phyloP scores from a whole-genome alignment of 1,284 basidiomycete genomes.

The Austroboletus olivaceoglutinosus region DNA sequence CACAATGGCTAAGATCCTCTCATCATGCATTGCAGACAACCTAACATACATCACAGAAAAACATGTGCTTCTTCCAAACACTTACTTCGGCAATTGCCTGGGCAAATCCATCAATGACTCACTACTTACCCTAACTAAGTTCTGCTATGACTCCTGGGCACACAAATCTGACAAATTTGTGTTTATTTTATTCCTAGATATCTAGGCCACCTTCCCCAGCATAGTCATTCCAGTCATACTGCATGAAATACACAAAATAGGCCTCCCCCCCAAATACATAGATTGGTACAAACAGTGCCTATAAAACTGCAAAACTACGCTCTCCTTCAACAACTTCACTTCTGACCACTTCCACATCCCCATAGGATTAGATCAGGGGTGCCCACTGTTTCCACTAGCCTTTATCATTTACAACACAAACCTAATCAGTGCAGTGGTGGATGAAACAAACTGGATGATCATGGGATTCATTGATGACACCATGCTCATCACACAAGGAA shows the following conservation, averaged over 20 bases:
- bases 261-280: not conserved
- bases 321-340: not conserved
- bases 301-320: not conserved
- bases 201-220: not conserved
- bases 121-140: not conserved
- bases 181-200: not conserved
- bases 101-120: not conserved
- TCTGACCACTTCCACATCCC: not conserved
- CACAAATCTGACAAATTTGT: not conserved
- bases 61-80: not conserved
- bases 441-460: not conserved
- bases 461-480: not conserved
- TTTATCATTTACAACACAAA: not conserved
- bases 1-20: not conserved
- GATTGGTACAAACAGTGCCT: not conserved
- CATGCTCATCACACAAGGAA: not conserved
- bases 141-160: not conserved
- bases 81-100: not conserved
- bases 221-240: not conserved
- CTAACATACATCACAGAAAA: not conserved
- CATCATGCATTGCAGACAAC: not conserved
- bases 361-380: not conserved
- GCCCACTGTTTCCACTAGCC: not conserved
- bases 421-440: not conserved
- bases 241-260: not conserved